Evolutionary conservation across 108 stramenopile genomes (phyloP).

Genomic region (Nannochloropsis salina): DNA sequence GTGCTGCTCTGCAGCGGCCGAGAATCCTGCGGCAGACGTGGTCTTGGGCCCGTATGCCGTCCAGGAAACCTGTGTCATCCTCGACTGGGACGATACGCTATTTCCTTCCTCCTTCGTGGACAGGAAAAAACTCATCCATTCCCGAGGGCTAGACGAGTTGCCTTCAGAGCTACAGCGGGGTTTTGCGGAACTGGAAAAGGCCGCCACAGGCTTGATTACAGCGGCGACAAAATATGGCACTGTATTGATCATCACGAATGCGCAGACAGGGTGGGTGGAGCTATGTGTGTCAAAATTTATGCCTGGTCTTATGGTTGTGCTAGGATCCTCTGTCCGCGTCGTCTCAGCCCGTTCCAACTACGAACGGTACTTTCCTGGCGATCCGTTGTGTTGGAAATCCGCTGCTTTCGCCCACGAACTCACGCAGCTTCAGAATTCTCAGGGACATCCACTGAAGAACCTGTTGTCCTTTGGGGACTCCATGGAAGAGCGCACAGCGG

Average conservation of each 20-base stretch:
- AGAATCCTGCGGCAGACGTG: background rate
- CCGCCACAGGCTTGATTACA: conserved; percentile 33
- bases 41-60: background rate
- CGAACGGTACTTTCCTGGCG: conserved; percentile 75
- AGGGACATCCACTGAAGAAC: background rate
- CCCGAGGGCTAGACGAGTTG: conserved; percentile 62
- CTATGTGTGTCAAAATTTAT: conserved; percentile 71
- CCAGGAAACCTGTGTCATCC: conserved; percentile 60
- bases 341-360: conserved; percentile 73
- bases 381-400: conserved; percentile 84
- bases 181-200: conserved; percentile 72
- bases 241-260: conserved; percentile 82
- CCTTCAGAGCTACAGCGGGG: conserved; percentile 65
- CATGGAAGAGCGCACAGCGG: conserved; percentile 11
- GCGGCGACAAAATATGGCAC: conserved; percentile 28
- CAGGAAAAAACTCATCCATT: conserved; percentile 60
- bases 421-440: conserved; percentile 66
- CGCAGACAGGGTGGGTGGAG: conserved; percentile 81
- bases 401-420: conserved; percentile 88
- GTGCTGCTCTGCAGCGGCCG: background rate
- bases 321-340: conserved; percentile 62
- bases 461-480: background rate
- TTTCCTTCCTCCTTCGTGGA: conserved; percentile 77
- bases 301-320: conserved; percentile 64
- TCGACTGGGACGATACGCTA: conserved; percentile 88